Evolutionary conservation across 352 stramenopile species (phyloP).

Genomic region (Phytophthora aleatoria): DNA sequence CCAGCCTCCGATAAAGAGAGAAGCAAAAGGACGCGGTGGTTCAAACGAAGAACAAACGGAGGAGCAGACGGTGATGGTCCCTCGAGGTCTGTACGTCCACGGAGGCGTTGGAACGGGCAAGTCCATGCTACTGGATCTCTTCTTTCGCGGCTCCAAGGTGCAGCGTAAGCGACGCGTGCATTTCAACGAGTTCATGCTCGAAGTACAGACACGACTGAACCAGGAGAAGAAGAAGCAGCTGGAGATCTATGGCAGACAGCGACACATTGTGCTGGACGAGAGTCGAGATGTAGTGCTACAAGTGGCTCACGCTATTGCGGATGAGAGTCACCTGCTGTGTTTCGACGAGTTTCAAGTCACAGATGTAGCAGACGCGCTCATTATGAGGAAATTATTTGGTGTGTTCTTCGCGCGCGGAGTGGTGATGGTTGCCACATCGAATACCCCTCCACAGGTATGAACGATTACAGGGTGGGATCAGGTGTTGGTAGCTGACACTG

Average conservation of each 20-base stretch:
- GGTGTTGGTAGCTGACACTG: background rate
- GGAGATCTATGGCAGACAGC: conserved; percentile 73
- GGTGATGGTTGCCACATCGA: conserved; percentile 96
- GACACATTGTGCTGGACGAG: conserved; percentile 80
- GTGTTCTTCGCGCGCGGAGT: conserved; percentile 90
- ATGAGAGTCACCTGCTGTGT: conserved; percentile 92
- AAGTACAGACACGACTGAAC: conserved; percentile 94
- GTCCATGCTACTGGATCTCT: conserved; percentile 96
- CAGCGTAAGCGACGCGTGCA: conserved; percentile 92
- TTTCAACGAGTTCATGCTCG: conserved; percentile 98
- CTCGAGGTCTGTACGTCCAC: conserved; percentile 94
- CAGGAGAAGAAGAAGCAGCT: conserved; percentile 89
- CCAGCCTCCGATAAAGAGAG: background rate
- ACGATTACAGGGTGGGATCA: background rate
- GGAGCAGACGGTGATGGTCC: conserved; percentile 48
- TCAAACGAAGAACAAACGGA: background rate
- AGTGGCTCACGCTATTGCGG: conserved; percentile 87
- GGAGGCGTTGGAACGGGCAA: conserved; percentile 96
- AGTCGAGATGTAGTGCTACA: conserved; percentile 71
- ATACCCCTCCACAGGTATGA: conserved; percentile 75
- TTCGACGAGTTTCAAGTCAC: conserved; percentile 99
- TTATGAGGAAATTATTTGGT: conserved; percentile 95
- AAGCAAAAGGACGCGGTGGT: background rate
- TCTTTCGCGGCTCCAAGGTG: conserved; percentile 75
- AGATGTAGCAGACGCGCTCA: conserved; percentile 97